Conservation (phyloP, 2,329 filamentous ascomycete genomes). For the Claviceps arundinis region DNA sequence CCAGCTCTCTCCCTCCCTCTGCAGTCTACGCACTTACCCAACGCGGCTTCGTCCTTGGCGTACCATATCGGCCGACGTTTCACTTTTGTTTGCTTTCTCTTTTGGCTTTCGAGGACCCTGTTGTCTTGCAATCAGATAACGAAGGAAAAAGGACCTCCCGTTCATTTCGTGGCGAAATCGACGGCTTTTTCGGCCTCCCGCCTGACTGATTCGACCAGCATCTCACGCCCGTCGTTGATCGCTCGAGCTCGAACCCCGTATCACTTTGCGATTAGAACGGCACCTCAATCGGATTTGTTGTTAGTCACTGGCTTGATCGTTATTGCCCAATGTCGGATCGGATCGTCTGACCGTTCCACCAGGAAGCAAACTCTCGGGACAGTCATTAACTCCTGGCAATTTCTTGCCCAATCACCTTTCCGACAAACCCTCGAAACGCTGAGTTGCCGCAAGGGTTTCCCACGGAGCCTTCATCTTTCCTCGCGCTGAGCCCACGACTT, state of each 20-base stretch:
- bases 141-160: not conserved
- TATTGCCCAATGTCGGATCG: constrained; percentile 4
- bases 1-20: not conserved
- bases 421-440: not conserved
- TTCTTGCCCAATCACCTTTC: not conserved
- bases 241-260: not conserved
- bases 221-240: not conserved
- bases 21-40: not conserved
- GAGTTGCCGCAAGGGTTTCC: not conserved
- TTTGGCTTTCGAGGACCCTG: not conserved
- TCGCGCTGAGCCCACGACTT: not conserved
- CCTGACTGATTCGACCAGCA: not conserved
- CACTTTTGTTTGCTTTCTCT: not conserved
- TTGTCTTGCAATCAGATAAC: not conserved
- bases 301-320: not conserved
- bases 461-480: not conserved
- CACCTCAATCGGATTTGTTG: not conserved
- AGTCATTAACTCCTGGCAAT: not conserved
- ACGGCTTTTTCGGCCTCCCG: not conserved
- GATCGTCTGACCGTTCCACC: not conserved
- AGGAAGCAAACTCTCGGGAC: not conserved
- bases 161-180: not conserved
- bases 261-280: not conserved
- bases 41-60: not conserved
- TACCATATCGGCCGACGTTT: not conserved